A percentile compares a stretch with the other conserved stretches of the same genome.
Evolutionary conservation across 176 grass and related monocot genomes (phyloP).

Genomic region (Triticum dicoccoides): DNA sequence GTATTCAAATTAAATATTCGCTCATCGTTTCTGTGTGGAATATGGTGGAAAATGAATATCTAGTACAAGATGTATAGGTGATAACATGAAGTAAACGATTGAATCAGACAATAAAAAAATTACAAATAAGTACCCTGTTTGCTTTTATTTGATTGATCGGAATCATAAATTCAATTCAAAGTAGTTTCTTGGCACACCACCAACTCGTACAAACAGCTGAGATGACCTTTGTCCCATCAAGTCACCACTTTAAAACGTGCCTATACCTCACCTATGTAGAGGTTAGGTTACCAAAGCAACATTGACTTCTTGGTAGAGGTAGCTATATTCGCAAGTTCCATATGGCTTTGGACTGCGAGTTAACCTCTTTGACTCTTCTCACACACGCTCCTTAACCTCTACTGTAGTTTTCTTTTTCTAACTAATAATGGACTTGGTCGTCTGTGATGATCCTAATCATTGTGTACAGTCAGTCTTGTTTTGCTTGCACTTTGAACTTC

Average conservation of each 20-base stretch:
- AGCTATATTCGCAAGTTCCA: not conserved
- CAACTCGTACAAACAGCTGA: conserved; percentile 23
- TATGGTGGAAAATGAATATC: conserved; percentile 1
- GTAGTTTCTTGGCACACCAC: conserved; percentile 27
- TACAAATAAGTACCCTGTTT: not conserved
- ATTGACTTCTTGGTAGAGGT: conserved; percentile 41
- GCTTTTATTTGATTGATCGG: conserved; percentile 12
- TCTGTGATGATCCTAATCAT: not conserved
- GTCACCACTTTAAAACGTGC: conserved; percentile 33
- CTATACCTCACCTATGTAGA: conserved; percentile 29
- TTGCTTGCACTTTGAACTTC: not conserved
- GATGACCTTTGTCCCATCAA: conserved; percentile 34
- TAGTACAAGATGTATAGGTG: not conserved
- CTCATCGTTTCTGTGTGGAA: conserved; percentile 5
- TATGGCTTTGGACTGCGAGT: conserved; percentile 23
- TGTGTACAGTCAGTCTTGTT: not conserved
- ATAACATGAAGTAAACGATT: not conserved
- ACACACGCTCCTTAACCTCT: not conserved
- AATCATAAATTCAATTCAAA: conserved; percentile 3
- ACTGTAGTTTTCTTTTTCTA: conserved; percentile 6
- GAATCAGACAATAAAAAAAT: too few species aligned
- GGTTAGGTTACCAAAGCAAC: conserved; percentile 45
- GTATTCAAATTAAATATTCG: not conserved
- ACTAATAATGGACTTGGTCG: conserved; percentile 21
- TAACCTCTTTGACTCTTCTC: conserved; percentile 32